These are phyloP conservation scores for Clavispora asparagi DNA, from an alignment of 805 yeast species.

Conservation along the genomic window DNA sequence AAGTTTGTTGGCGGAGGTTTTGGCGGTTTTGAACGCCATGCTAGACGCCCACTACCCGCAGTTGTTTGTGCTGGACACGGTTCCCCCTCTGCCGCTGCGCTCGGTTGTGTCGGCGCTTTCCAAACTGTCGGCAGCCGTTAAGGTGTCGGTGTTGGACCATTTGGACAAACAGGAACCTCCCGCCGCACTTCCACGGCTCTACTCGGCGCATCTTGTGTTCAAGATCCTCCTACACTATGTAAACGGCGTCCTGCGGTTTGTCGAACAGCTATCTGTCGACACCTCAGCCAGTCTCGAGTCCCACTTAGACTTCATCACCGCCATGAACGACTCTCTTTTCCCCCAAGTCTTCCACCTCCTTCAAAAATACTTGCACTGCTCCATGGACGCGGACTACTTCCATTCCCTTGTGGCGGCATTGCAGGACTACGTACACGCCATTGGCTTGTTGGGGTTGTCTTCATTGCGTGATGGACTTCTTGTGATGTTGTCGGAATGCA, in stretches of 20 bases:
- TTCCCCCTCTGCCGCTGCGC: constrained; percentile 17
- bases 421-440: constrained; percentile 76
- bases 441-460: constrained; percentile 64
- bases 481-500: constrained; percentile 26
- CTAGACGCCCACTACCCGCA: constrained; percentile 18
- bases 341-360: constrained; percentile 24
- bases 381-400: constrained; percentile 67
- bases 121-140: constrained; percentile 38
- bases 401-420: constrained; percentile 63
- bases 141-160: constrained; percentile 61
- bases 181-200: constrained; percentile 49
- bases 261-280: constrained; percentile 36
- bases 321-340: constrained; percentile 25
- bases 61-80: constrained; percentile 18
- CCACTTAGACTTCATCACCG: constrained; percentile 32
- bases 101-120: constrained; percentile 28
- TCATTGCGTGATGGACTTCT: constrained; percentile 51
- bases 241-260: constrained; percentile 62
- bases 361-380: constrained; percentile 49
- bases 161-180: constrained; percentile 84
- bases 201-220: constrained; percentile 52
- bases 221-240: constrained; percentile 49
- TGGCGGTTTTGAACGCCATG: constrained; percentile 31
- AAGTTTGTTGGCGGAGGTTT: constrained; percentile 53
- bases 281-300: constrained; percentile 21